Percentiles rank a stretch among this genome's conserved stretches.
These are phyloP conservation scores for Pythium guiyangense DNA, from an alignment of 352 stramenopile species.

Conservation along the genomic window DNA sequence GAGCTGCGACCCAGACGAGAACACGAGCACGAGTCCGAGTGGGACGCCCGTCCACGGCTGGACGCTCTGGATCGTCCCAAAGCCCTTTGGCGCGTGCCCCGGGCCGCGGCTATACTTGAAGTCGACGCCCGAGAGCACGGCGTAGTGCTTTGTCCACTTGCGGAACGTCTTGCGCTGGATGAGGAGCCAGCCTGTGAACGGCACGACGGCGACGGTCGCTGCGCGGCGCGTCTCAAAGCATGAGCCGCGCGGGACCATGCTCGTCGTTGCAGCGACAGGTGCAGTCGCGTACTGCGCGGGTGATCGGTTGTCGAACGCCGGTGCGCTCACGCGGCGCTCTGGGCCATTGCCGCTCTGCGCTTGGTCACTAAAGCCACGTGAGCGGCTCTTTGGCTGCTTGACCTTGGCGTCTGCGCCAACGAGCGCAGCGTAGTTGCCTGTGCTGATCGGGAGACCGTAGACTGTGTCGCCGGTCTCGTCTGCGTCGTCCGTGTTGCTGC, in stretches of 20 bases:
- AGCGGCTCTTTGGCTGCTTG: slow-evolving; percentile 16
- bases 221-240: slow-evolving; percentile 67
- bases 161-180: slow-evolving; percentile 58
- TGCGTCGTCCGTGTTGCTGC: slow-evolving; percentile 7
- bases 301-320: slow-evolving; percentile 18
- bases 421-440: slow-evolving; percentile 46
- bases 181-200: slow-evolving; percentile 62
- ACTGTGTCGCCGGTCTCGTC: slow-evolving; percentile 35
- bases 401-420: slow-evolving; percentile 18
- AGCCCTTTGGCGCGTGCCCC: slow-evolving; percentile 61
- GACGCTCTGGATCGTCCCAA: slow-evolving; percentile 47
- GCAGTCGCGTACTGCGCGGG: slow-evolving; percentile 19
- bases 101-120: slow-evolving; percentile 70
- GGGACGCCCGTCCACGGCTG: slow-evolving; percentile 36
- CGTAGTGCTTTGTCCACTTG: slow-evolving; percentile 70
- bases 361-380: slow-evolving; percentile 58
- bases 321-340: slow-evolving; percentile 28
- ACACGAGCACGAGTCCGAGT: slow-evolving; percentile 51
- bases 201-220: slow-evolving; percentile 48
- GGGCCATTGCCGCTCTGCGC: slow-evolving; percentile 24
- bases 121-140: slow-evolving; percentile 60
- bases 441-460: slow-evolving; percentile 40
- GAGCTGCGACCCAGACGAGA: slow-evolving; percentile 36
- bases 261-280: slow-evolving; percentile 1
- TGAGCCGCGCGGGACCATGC: slow-evolving; percentile 17